phyloP scores from a whole-genome alignment of 2,329 filamentous ascomycete genomes.

The Hansfordia pulvinata region DNA sequence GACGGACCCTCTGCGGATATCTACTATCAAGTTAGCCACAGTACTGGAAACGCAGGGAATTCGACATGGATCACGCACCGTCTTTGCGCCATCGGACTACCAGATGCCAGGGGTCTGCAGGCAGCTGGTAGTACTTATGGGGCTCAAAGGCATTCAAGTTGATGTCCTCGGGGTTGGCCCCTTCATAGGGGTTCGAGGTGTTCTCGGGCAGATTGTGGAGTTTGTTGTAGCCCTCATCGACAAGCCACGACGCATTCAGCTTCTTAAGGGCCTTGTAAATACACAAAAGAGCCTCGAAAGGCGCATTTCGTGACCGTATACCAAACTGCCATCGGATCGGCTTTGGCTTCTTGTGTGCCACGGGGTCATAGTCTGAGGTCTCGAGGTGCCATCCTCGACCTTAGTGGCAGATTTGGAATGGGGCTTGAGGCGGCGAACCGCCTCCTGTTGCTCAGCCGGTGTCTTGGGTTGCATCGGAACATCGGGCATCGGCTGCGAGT shows the following conservation, averaged over 20 bases:
- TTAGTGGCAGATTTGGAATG: constrained; percentile 62
- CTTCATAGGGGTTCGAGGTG: constrained; percentile 13
- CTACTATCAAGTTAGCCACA: constrained; percentile 26
- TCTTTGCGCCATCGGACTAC: constrained; percentile 78
- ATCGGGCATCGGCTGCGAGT: constrained; percentile 31
- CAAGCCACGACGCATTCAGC: constrained; percentile 79
- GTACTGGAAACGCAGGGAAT: constrained; percentile 29
- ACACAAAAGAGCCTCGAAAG: constrained; percentile 85
- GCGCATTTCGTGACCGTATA: constrained; percentile 85
- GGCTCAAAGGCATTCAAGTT: constrained; percentile 30
- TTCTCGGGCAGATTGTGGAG: constrained; percentile 5
- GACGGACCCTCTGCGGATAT: constrained; percentile 22
- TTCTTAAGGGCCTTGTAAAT: constrained; percentile 87
- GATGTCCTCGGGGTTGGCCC: constrained; percentile 14
- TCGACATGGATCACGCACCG: constrained; percentile 47
- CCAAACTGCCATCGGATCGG: constrained; percentile 96
- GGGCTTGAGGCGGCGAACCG: constrained; percentile 68
- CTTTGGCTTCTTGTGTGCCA: constrained; percentile 57
- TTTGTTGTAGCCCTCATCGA: constrained; percentile 42
- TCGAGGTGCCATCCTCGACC: constrained; percentile 47
- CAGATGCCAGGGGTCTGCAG: constrained; percentile 90
- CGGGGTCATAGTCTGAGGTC: constrained; percentile 51
- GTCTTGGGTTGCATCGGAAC: constrained; percentile 38
- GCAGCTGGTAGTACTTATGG: constrained; percentile 61
- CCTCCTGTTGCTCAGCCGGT: constrained; percentile 69